These are phyloP conservation scores for Limonium bicolor DNA, from an alignment of 148 eudicot species.

Conservation along the genomic window DNA sequence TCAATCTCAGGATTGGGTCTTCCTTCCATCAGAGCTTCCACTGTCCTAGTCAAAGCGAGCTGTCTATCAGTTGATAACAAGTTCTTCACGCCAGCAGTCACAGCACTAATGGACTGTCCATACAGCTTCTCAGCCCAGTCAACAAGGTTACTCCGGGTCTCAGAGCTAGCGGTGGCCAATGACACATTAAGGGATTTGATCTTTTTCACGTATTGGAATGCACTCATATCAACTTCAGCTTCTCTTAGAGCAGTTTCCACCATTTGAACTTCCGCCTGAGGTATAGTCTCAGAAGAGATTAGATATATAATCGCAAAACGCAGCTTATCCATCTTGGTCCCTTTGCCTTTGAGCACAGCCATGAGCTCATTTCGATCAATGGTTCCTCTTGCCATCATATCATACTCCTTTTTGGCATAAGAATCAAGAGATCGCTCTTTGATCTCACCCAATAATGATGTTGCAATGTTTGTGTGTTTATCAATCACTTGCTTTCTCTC, in stretches of 20 bases:
- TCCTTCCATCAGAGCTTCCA: conserved; percentile 97
- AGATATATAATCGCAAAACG: conserved; percentile 92
- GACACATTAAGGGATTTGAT: conserved; percentile 82
- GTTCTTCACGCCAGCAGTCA: conserved; percentile 94
- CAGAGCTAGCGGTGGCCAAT: conserved; percentile 67
- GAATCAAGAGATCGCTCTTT: conserved; percentile 87
- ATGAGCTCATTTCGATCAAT: conserved; percentile 72
- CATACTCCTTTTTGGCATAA: conserved; percentile 75
- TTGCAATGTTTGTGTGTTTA: conserved; percentile 88
- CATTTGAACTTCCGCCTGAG: conserved; percentile 66
- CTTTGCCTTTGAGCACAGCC: conserved; percentile 79
- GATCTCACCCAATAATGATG: conserved; percentile 77
- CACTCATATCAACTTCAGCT: conserved; percentile 84
- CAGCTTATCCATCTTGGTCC: conserved; percentile 63
- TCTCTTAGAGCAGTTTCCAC: conserved; percentile 76
- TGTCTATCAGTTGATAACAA: conserved; percentile 69
- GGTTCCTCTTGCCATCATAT: conserved; percentile 84
- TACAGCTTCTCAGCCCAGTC: conserved; percentile 96
- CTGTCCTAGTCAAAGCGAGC: conserved; percentile 75
- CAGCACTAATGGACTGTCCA: conserved; percentile 84
- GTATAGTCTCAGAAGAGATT: conserved; percentile 62
- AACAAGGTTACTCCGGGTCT: conserved; percentile 70
- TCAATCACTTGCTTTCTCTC: conserved; percentile 89
- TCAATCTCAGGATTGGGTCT: conserved; percentile 87
- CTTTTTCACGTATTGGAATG: conserved; percentile 89